Evolutionary conservation across 306 rosid species (phyloP), one percentile per base, ranked within the genome.

Genomic region (Rubus parviflorus): DNA sequence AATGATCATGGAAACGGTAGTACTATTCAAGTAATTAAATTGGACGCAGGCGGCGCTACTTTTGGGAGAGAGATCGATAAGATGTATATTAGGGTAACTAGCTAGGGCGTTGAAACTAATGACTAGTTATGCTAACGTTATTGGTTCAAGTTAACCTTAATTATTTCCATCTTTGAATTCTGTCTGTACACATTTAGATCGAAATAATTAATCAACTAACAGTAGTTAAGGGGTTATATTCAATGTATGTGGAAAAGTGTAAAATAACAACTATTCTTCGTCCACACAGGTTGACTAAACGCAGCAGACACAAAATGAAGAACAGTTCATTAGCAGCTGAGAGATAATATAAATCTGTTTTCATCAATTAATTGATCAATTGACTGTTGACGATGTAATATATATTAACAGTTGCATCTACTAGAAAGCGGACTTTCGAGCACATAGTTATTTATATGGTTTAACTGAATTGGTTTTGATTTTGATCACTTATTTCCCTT

Each of bases 221-320:
- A 58, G 67, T 14, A 61, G 66, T 17, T 22, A 47, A 10, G 8
- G 15, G 16, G 61, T 15, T 20, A 30, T 73, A 70, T 79, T 75
- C 77, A 70, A 71, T 75, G 81, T 20, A 79, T 61, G 70, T 75
- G 62, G 83, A 79, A 75, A 83, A 79, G 35, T 53, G 57, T 56
- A 30, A 64, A 19, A 45, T 4, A 5, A 4, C 19, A 11, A 52
- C 81, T 40, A 17, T 76, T 75, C 0, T 30, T 71, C 54, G 86
- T 79, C 86, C 70, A 42, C 19, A 68, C 8, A 19, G 37, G 35
- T 79, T 79, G 81, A 79, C 83, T 58, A 71, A 23, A 14, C 2
- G n/a, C 5, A 22, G 16, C 4, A 38, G 13, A 52, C 10, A 2
- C 62, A 3, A 9, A 56, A 56, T 57, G 25, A 58, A 22, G 40